A percentile compares a stretch with the other conserved stretches of the same genome.
Evolutionary conservation across 148 eudicot species (phyloP).

Genomic region (Rheum nobile): DNA sequence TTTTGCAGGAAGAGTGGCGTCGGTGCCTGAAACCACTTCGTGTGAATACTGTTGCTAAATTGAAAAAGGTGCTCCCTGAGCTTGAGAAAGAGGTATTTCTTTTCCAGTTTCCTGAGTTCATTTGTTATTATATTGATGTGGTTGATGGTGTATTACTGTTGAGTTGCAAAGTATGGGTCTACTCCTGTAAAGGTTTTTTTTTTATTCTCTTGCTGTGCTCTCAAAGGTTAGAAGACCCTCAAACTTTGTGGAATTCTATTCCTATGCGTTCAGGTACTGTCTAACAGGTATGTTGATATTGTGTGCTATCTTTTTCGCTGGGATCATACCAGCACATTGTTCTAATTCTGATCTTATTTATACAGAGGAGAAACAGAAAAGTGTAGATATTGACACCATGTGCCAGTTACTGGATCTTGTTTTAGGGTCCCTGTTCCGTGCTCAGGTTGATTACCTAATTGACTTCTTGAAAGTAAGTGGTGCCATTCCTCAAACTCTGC

Average conservation of each 20-base stretch:
- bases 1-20: conserved; percentile 81
- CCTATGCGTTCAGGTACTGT: conserved; percentile 79
- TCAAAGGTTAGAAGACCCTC: conserved; percentile 60
- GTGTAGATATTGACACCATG: conserved; percentile 83
- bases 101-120: neutral
- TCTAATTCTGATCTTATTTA: conserved; percentile 4
- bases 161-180: neutral
- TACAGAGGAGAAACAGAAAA: conserved; percentile 89
- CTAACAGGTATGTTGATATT: conserved; percentile 51
- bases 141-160: neutral
- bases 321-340: neutral
- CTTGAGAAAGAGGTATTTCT: conserved; percentile 69
- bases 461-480: conserved; percentile 60
- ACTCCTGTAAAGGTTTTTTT: neutral
- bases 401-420: conserved; percentile 88
- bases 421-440: conserved; percentile 53
- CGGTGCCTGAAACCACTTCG: conserved; percentile 66
- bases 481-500: neutral
- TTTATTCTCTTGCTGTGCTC: conserved; percentile 9
- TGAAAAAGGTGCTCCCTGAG: conserved; percentile 69
- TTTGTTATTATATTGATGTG: neutral
- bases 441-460: conserved; percentile 59
- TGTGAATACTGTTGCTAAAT: conserved; percentile 60
- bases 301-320: neutral
- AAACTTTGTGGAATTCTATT: conserved; percentile 60